Evolutionary conservation across 208 protist genomes (phyloP).

Genomic region (Leptomonas seymouri): DNA sequence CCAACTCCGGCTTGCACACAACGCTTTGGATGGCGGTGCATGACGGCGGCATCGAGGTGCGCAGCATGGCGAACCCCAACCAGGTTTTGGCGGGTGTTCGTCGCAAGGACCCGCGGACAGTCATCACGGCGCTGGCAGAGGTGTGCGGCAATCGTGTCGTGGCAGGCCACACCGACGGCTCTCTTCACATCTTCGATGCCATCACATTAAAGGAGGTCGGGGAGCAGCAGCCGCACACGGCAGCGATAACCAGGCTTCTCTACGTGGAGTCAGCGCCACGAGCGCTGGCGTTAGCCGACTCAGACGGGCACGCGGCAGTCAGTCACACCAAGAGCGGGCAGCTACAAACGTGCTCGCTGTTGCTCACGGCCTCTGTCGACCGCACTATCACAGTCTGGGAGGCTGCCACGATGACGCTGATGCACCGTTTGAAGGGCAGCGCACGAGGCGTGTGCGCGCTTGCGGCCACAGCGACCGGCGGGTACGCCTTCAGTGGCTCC

Average conservation of each 20-base stretch:
- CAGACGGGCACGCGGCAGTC: not conserved
- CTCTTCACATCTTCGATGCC: conserved; percentile 53
- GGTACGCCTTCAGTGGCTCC: conserved; percentile 67
- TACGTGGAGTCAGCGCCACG: conserved; percentile 8
- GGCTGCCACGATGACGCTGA: conserved; percentile 45
- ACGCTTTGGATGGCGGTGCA: conserved; percentile 59
- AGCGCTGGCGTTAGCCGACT: not conserved
- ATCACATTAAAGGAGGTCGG: conserved; percentile 32
- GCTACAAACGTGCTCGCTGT: conserved; percentile 34
- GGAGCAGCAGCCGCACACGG: conserved; percentile 42
- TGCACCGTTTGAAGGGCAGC: conserved; percentile 51
- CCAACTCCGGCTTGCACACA: conserved; percentile 38
- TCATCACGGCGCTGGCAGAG: conserved; percentile 62
- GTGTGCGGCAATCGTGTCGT: conserved; percentile 59
- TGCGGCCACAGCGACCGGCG: conserved; percentile 42
- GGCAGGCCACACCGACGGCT: conserved; percentile 60
- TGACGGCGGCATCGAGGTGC: conserved; percentile 74
- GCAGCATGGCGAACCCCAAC: conserved; percentile 43
- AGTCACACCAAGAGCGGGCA: not conserved
- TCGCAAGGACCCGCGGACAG: conserved; percentile 1
- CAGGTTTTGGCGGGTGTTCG: conserved; percentile 40
- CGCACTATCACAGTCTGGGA: conserved; percentile 74
- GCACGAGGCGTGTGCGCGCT: conserved; percentile 47
- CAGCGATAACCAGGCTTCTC: conserved; percentile 59
- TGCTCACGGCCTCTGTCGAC: conserved; percentile 66